These are phyloP conservation scores for Solanum tarapatanum DNA, from an alignment of 257 asterid species.

Conservation along the genomic window DNA sequence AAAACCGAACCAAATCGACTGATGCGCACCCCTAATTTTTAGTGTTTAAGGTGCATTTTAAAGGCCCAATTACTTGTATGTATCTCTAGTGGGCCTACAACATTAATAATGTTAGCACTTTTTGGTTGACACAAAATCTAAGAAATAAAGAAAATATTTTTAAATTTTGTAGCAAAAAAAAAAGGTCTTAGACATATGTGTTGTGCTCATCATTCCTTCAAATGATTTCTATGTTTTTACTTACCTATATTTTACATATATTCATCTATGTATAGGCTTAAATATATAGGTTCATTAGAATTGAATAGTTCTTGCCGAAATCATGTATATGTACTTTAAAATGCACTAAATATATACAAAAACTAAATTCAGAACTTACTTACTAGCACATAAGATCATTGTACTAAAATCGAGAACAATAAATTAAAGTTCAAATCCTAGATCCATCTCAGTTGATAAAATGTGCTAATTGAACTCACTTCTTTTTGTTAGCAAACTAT, in stretches of 20 bases:
- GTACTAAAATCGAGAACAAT: too few species aligned
- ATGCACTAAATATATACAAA: background rate
- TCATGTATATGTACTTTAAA: background rate
- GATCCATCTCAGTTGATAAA: too few species aligned
- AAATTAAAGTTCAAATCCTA: too few species aligned
- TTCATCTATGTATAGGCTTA: background rate
- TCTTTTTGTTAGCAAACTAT: background rate
- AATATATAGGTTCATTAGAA: background rate
- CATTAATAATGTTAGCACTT: background rate
- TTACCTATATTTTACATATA: background rate
- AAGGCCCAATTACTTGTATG: background rate
- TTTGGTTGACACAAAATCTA: background rate
- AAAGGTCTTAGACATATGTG: background rate
- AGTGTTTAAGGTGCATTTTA: background rate
- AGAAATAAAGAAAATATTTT: background rate
- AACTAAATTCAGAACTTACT: background rate
- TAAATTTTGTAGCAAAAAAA: background rate
- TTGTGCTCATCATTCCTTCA: background rate
- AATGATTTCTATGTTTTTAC: background rate
- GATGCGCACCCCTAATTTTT: too few species aligned
- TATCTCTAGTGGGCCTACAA: background rate
- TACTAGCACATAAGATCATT: background rate
- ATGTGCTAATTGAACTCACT: background rate
- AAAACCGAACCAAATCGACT: too few species aligned
- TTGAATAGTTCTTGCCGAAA: background rate